phyloP scores from a whole-genome alignment of 139 green algal species.

The Spirogloea muscicola region DNA sequence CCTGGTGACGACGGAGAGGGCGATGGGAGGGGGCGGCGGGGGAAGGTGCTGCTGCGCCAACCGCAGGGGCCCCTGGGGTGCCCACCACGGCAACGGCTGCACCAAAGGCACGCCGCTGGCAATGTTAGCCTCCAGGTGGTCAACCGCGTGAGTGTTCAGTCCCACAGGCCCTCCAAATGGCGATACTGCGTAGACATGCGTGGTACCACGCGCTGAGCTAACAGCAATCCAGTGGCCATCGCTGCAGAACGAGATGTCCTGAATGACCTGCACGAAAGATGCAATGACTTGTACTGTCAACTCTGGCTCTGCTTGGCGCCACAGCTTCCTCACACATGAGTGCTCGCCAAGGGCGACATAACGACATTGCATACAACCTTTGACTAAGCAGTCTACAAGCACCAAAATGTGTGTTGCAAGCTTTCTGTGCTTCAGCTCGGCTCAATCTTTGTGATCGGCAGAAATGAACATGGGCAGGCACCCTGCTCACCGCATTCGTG shows the following conservation, averaged over 20 bases:
- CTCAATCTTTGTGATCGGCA: too few species aligned
- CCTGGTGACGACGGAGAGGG: conserved; percentile 10
- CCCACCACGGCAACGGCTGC: conserved; percentile 25
- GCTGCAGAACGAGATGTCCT: conserved; percentile 55
- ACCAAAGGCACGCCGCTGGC: background rate
- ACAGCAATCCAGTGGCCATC: conserved; percentile 54
- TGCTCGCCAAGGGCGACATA: too few species aligned
- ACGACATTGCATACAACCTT: too few species aligned
- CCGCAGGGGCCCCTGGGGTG: conserved; percentile 17
- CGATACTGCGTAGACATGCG: conserved; percentile 54
- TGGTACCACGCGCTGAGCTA: conserved; percentile 53
- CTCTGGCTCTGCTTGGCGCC: too few species aligned
- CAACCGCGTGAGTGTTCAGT: conserved; percentile 1
- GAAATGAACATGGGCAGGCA: too few species aligned
- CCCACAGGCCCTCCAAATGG: conserved; percentile 22
- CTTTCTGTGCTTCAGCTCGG: too few species aligned
- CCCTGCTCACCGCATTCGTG: conserved; percentile 57
- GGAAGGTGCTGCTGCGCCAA: background rate
- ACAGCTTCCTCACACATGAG: too few species aligned
- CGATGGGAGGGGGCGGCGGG: conserved; percentile 11
- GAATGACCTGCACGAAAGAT: conserved; percentile 49
- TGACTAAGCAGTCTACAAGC: too few species aligned
- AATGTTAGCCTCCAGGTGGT: background rate
- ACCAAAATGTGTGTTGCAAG: too few species aligned
- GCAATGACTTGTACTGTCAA: too few species aligned